A percentile compares a stretch with the other conserved stretches of the same genome.
phyloP scores from a whole-genome alignment of 2,329 filamentous ascomycete genomes.

The Penicillium sp. region DNA sequence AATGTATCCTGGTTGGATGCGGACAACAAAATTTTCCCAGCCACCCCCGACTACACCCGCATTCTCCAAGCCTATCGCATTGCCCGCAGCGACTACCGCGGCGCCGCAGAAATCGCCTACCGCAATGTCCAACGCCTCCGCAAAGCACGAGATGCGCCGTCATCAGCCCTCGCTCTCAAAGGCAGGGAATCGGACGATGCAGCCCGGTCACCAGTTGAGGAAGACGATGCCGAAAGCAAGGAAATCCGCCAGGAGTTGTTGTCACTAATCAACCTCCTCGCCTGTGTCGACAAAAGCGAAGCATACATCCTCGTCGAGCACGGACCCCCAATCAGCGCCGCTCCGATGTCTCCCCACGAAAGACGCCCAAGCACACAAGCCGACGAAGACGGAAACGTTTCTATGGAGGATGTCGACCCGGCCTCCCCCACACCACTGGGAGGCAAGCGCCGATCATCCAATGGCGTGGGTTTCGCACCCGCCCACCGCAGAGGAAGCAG shows the following conservation, averaged over 20 bases:
- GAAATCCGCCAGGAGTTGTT: slow-evolving; percentile 68
- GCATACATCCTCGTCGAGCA: slow-evolving; percentile 67
- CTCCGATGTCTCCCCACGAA: slow-evolving; percentile 35
- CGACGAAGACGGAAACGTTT: slow-evolving; percentile 41
- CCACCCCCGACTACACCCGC: slow-evolving; percentile 71
- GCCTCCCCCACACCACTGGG: slow-evolving; percentile 16
- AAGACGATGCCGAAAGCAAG: slow-evolving; percentile 51
- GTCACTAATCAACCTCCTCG: slow-evolving; percentile 88
- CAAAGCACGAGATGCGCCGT: slow-evolving; percentile 33
- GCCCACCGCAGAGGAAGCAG: slow-evolving; percentile 22
- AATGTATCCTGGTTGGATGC: slow-evolving; percentile 48
- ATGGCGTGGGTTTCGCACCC: slow-evolving; percentile 21
- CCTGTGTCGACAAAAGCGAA: slow-evolving; percentile 77
- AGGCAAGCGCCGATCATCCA: slow-evolving; percentile 21
- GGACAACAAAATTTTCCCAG: slow-evolving; percentile 33
- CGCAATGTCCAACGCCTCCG: slow-evolving; percentile 55
- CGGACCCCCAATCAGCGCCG: slow-evolving; percentile 17
- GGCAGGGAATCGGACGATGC: slow-evolving; percentile 34
- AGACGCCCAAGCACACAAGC: slow-evolving; percentile 46
- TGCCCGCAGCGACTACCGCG: slow-evolving; percentile 79
- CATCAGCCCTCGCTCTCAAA: slow-evolving; percentile 37
- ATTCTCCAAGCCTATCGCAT: slow-evolving; percentile 91
- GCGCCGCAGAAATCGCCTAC: slow-evolving; percentile 60
- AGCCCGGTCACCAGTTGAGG: slow-evolving; percentile 31
- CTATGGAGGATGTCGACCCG: slow-evolving; percentile 38